Conservation (phyloP, 2,329 filamentous ascomycete species). For the Xylariaceae sp. region DNA sequence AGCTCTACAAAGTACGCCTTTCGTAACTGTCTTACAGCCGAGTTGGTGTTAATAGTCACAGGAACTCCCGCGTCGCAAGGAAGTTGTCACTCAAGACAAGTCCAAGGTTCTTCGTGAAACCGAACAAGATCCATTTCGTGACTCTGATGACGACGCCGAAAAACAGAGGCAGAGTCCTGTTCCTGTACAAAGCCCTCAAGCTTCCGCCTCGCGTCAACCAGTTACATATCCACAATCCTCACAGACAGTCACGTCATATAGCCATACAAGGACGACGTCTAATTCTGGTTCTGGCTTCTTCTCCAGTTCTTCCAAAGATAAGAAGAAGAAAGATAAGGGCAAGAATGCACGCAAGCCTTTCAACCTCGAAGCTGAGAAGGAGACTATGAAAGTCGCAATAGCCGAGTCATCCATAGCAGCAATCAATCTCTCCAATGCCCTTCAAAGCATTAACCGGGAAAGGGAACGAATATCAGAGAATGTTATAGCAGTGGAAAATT, state of each 20-base stretch:
- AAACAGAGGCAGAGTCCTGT: conserved; percentile 31
- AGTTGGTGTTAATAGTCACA: conserved; percentile 25
- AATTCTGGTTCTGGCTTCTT: conserved; percentile 38
- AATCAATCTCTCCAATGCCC: conserved; percentile 82
- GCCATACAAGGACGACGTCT: conserved; percentile 33
- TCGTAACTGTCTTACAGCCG: background rate
- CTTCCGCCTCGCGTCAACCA: conserved; percentile 30
- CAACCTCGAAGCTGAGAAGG: conserved; percentile 82
- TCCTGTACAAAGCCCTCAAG: conserved; percentile 15
- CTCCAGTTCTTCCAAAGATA: conserved; percentile 44
- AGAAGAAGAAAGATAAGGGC: conserved; percentile 43
- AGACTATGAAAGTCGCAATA: conserved; percentile 80
- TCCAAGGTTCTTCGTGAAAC: conserved; percentile 83
- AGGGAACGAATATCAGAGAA: conserved; percentile 85
- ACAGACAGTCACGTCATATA: conserved; percentile 37
- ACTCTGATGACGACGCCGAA: conserved; percentile 58
- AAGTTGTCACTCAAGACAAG: conserved; percentile 69
- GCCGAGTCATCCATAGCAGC: conserved; percentile 84
- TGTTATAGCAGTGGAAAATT: conserved; percentile 65
- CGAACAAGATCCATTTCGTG: conserved; percentile 63
- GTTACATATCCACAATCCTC: conserved; percentile 25
- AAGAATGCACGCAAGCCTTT: conserved; percentile 62
- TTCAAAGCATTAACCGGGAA: conserved; percentile 90
- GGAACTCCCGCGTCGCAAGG: conserved; percentile 64
- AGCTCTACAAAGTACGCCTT: conserved; percentile 60